Base-by-base conservation (phyloP, 306 rosid species). In the Cicer chorassanicum region DNA sequence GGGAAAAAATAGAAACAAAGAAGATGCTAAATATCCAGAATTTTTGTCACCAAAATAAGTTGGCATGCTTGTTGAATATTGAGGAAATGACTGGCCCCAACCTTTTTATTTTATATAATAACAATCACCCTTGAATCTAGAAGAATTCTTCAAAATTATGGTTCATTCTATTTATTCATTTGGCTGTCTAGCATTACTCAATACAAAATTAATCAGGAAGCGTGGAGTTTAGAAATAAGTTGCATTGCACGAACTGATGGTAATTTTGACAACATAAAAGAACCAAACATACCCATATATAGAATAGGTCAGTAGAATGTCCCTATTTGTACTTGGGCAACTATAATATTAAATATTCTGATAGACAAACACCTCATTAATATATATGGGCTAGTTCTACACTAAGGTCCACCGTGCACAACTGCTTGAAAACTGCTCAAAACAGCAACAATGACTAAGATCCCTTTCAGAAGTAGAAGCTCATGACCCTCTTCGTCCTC, bases 121-220 rank as follows among this genome's bases (percentile, higher is more conserved):
- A 59, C 46, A 60, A 51, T 65, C 36, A n/a, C 67, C 39, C 41
- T 62, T 62, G 14, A 41, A 50, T 50, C 41, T 70, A 49, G 59
- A 44, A n/a, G 46, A 61, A 51, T 49, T 70, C 49, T 71, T 51
- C 67, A 54, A 78, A 70, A 62, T 41, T 41, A 62, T 56, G 41
- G 59, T 36, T 9, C 57, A 45, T 40, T 40, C 56, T n/a, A 50
- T 50, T 50, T 50, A 50, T 45, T 36, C 36, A 38, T 70, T 59
- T 76, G 51, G 49, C 59, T 13, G 13, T 60, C 44, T 69, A 48
- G 43, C 64, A 46, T 18, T 48, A 39, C 53, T 60, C 44, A 60
- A 46, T 39, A 69, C 44, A 57, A 60, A 48, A 6, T 19, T 14
- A 53, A 72, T 44, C 8, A 15, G 41, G 41, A 38, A 71, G 72